A percentile compares a stretch with the other conserved stretches of the same genome.
Evolutionary conservation across 352 stramenopile species (phyloP).

Genomic region (Phytophthora chlamydospora): DNA sequence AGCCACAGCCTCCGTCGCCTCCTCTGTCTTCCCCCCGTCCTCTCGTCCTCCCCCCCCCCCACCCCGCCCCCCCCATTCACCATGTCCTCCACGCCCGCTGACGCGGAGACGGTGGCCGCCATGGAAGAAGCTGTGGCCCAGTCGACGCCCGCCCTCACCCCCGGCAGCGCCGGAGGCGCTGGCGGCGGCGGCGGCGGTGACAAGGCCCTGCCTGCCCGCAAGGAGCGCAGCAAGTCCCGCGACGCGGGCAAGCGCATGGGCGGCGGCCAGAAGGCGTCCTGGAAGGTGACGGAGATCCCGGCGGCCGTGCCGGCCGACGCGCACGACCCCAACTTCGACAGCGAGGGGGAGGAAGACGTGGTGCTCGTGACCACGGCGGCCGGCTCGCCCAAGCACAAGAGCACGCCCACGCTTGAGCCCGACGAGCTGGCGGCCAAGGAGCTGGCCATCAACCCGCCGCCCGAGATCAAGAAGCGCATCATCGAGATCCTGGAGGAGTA

Average conservation of each 20-base stretch:
- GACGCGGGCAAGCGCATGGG: constrained; percentile 89
- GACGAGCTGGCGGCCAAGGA: constrained; percentile 80
- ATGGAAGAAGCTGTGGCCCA: constrained; percentile 31
- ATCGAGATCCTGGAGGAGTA: constrained; percentile 91
- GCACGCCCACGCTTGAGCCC: constrained; percentile 59
- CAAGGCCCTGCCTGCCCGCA: constrained; percentile 62
- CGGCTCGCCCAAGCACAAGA: constrained; percentile 46
- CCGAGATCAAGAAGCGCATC: constrained; percentile 91
- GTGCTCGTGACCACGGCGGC: constrained; percentile 74
- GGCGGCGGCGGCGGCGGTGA: constrained; percentile 43
- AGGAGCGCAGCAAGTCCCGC: constrained; percentile 87
- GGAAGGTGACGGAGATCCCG: constrained; percentile 82
- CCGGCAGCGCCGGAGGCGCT: constrained; percentile 13
- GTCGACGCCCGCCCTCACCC: constrained; percentile 1
- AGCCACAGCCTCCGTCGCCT: constrained; percentile 17
- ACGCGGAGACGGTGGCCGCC: constrained; percentile 21
- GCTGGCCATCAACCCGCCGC: constrained; percentile 70
- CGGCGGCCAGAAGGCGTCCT: constrained; percentile 86
- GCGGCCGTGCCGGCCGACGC: constrained; percentile 73
- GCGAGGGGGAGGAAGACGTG: constrained; percentile 90
- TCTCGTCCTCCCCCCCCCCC: constrained; percentile 9
- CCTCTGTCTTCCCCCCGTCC: constrained; percentile 19
- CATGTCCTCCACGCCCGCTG: constrained; percentile 42
- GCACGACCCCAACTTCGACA: constrained; percentile 95
- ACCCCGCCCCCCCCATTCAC: not conserved